Base-by-base conservation (phyloP, 2,329 filamentous ascomycete genomes). In the Atkinsonella texensis region DNA sequence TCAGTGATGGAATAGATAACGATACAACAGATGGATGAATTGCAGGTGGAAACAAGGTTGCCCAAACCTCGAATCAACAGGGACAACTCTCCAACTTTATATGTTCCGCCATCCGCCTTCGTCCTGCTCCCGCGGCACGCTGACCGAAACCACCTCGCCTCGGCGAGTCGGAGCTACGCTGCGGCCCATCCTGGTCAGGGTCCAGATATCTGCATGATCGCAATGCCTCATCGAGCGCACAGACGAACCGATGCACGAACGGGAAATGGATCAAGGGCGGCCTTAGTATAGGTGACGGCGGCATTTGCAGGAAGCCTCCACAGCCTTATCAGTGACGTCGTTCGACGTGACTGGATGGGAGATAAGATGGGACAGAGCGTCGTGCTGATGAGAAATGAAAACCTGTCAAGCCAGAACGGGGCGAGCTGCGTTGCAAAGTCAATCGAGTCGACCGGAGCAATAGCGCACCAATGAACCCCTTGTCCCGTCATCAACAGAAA, bases 241-340 rank as follows among this genome's bases (percentile, higher is more conserved):
- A n/a, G 40, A 20, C 40, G 40, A 42, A 7, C 39, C n/a, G n/a
- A n/a, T n/a, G n/a, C n/a, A n/a, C n/a, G n/a, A n/a, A n/a, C n/a
- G n/a, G n/a, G n/a, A n/a, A n/a, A n/a, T n/a, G n/a, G 39, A 41
- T 41, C 13, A 41, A 41, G 8, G 39, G 39, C 13, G 39, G 13
- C 48, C 32, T 38, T 35, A 49, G 47, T n/a, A 49, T 49, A 42
- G 47, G 41, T 49, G 32, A 12, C 47, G 35, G 47, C 17, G 12
- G 11, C 9, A 13, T 32, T 28, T 28, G n/a, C n/a, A 10, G n/a
- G 31, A 23, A 23, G 20, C 20, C 41, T 50, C 40, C 41, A 31
- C 41, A 45, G 17, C 48, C 48, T 50, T 50, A 50, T 50, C 48
- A 45, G 48, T 31, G 41, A 44, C 48, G 31, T 38, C 28, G 42